phyloP scores from a whole-genome alignment of 805 yeast genomes.

The Soucietia sequanensis region DNA sequence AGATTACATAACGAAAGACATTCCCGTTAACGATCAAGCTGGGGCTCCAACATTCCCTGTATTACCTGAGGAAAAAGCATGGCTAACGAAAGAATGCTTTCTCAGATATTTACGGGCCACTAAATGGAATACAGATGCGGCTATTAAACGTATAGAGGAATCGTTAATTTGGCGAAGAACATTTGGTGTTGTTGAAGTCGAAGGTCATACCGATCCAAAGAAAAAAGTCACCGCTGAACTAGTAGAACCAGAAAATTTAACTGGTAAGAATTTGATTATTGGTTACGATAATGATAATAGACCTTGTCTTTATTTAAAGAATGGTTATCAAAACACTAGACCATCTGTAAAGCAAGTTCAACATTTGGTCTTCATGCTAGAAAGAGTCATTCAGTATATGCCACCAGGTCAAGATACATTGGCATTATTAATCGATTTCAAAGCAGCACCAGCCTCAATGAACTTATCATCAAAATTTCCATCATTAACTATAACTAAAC shows the following conservation, averaged over 20 bases:
- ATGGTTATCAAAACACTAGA: conserved; percentile 56
- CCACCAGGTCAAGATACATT: conserved; percentile 60
- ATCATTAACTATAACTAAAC: conserved; percentile 49
- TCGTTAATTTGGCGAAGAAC: conserved; percentile 57
- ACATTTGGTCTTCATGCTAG: conserved; percentile 57
- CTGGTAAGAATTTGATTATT: conserved; percentile 53
- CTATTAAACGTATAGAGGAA: conserved; percentile 45
- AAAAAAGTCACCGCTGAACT: conserved; percentile 39
- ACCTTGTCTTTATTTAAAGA: conserved; percentile 51
- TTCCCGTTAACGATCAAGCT: conserved; percentile 27
- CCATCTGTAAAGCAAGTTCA: conserved; percentile 54
- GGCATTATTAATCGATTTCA: conserved; percentile 56
- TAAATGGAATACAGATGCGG: conserved; percentile 46
- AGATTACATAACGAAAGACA: conserved; percentile 20
- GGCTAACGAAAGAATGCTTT: conserved; percentile 54
- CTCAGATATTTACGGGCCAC: conserved; percentile 51
- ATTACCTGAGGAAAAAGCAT: conserved; percentile 34
- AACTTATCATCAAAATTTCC: conserved; percentile 44
- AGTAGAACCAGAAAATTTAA: conserved; percentile 47
- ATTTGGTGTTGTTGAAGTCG: conserved; percentile 42
- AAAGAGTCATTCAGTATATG: conserved; percentile 49
- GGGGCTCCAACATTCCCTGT: conserved; percentile 25
- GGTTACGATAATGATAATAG: conserved; percentile 56
- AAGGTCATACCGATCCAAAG: conserved; percentile 23
- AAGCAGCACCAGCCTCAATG: conserved; percentile 40